Conservation (phyloP, 2,329 filamentous ascomycete species). For the Hortaea werneckii region DNA sequence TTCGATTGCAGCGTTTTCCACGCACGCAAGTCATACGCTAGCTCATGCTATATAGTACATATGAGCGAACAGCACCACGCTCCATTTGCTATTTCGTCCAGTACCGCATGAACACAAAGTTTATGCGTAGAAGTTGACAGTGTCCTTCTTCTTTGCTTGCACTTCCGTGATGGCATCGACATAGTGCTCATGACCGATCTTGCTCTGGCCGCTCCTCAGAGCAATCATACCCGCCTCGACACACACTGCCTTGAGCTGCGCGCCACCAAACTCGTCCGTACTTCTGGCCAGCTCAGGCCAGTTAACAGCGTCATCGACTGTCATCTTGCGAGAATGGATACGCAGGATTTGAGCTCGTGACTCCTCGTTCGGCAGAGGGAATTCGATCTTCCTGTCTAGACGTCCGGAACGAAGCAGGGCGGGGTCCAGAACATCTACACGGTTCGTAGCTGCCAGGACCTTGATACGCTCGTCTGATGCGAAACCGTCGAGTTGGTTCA, state of each 20-base stretch:
- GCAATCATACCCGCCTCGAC: slow-evolving; percentile 99
- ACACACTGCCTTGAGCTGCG: slow-evolving; percentile 95
- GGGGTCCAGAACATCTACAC: slow-evolving; percentile 92
- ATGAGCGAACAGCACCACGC: too few species aligned
- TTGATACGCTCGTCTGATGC: slow-evolving; percentile 91
- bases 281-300: slow-evolving; percentile 92
- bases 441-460: slow-evolving; percentile 98
- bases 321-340: slow-evolving; percentile 98
- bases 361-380: slow-evolving; percentile 95
- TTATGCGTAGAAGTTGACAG: slow-evolving; percentile 28
- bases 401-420: slow-evolving; percentile 86
- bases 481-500: slow-evolving; percentile 97
- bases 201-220: slow-evolving; percentile 82
- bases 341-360: slow-evolving; percentile 92
- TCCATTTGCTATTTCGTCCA: not conserved
- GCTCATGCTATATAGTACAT: not conserved
- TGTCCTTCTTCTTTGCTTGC: slow-evolving; percentile 76
- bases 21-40: not conserved
- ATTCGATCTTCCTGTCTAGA: slow-evolving; percentile 98
- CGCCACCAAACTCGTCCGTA: slow-evolving; percentile 96
- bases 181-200: slow-evolving; percentile 97
- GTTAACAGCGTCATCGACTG: slow-evolving; percentile 83
- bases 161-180: slow-evolving; percentile 97
- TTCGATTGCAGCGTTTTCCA: too few species aligned
- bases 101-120: too few species aligned